These are phyloP conservation scores for Fraxinus greggii DNA, from an alignment of 305 asterid species.

Conservation along the genomic window DNA sequence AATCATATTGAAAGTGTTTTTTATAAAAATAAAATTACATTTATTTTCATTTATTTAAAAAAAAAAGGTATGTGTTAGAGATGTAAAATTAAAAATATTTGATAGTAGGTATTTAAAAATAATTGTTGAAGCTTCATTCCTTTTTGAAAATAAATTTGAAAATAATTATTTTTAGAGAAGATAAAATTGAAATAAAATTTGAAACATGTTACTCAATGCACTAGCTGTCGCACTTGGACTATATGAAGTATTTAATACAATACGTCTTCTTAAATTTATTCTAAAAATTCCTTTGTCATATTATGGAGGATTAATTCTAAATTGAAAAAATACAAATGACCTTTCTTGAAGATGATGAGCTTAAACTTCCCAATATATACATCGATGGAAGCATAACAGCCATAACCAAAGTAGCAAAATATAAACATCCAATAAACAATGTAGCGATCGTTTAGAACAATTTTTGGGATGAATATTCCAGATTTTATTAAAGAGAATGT, in stretches of 20 bases:
- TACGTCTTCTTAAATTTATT: background rate
- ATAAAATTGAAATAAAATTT: background rate
- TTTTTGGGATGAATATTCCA: background rate
- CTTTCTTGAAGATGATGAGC: background rate
- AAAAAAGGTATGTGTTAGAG: background rate
- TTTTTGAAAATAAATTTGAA: background rate
- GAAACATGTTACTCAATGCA: background rate
- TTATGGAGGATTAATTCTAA: background rate
- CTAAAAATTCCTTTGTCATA: background rate
- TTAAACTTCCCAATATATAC: background rate
- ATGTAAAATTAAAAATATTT: too few relatives aligned
- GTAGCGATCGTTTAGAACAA: background rate
- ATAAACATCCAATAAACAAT: background rate
- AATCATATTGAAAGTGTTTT: too few relatives aligned
- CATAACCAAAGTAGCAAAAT: background rate
- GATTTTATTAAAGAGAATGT: slow-evolving; percentile 34
- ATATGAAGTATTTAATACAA: too few relatives aligned
- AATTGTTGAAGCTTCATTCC: background rate
- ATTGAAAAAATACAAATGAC: background rate
- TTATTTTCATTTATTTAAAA: too few relatives aligned
- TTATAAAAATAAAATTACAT: background rate
- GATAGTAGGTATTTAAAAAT: too few relatives aligned
- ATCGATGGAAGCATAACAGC: background rate
- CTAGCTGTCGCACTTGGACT: too few relatives aligned
- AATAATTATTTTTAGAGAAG: background rate